phyloP scores from a whole-genome alignment of 2,329 filamentous ascomycete genomes.

The Calonectria ilicicola region DNA sequence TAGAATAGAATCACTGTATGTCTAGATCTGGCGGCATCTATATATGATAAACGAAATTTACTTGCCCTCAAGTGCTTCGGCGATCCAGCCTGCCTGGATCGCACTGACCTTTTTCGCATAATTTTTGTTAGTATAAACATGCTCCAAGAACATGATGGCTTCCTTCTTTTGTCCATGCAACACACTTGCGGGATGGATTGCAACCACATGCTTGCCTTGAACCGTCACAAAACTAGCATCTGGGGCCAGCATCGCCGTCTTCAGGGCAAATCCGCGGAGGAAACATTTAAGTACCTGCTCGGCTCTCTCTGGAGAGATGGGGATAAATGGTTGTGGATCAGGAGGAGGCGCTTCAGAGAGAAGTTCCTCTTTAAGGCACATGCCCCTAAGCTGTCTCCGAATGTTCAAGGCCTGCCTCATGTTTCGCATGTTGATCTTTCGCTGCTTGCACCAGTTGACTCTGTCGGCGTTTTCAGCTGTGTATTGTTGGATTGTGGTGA shows the following conservation, averaged over 20 bases:
- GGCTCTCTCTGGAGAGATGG: constrained; percentile 65
- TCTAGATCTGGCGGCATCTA: constrained; percentile 16
- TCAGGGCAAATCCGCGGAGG: constrained; percentile 69
- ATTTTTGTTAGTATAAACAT: constrained; percentile 75
- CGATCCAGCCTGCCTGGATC: constrained; percentile 71
- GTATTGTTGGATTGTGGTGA: constrained; percentile 73
- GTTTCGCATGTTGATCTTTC: constrained; percentile 68
- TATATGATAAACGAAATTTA: constrained; percentile 22
- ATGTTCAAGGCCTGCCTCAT: constrained; percentile 74
- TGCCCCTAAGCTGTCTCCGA: constrained; percentile 68
- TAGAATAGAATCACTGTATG: constrained; percentile 32
- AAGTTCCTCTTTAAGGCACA: constrained; percentile 66
- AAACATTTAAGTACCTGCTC: constrained; percentile 71
- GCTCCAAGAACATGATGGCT: constrained; percentile 76
- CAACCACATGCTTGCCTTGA: constrained; percentile 69
- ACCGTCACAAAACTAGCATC: constrained; percentile 72
- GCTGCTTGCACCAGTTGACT: constrained; percentile 67
- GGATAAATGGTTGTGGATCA: constrained; percentile 68
- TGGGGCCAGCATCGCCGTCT: constrained; percentile 70
- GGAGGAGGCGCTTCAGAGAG: constrained; percentile 57
- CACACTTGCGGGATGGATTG: constrained; percentile 73
- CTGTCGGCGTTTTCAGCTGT: constrained; percentile 67
- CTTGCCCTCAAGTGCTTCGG: constrained; percentile 57
- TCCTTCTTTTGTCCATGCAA: constrained; percentile 73
- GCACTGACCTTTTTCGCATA: constrained; percentile 76